These are phyloP conservation scores for Solanum tacnaense DNA, from an alignment of 257 asterid species.

Conservation along the genomic window DNA sequence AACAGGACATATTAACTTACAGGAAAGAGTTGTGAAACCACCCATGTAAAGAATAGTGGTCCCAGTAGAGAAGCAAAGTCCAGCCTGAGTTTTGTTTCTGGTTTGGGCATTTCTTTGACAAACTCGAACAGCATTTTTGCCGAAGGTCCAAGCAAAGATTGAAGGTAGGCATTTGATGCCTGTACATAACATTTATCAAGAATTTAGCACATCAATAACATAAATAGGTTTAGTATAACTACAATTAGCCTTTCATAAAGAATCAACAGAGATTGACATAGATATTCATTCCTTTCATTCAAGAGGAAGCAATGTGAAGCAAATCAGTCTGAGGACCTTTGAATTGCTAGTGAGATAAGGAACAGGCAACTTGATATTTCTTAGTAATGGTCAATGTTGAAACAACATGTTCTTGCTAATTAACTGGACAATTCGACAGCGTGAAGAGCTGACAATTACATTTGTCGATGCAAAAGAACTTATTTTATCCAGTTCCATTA, in stretches of 20 bases:
- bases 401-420: background rate
- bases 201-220: background rate
- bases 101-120: constrained; percentile 93
- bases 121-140: constrained; percentile 61
- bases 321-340: background rate
- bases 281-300: background rate
- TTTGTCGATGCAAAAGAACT: background rate
- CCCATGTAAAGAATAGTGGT: constrained; percentile 88
- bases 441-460: background rate
- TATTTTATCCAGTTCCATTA: background rate
- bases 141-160: constrained; percentile 61
- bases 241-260: background rate
- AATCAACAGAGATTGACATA: background rate
- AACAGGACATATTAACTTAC: constrained; percentile 37
- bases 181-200: constrained; percentile 21
- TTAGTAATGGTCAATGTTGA: background rate
- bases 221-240: background rate
- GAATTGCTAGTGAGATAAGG: background rate
- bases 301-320: background rate
- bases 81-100: constrained; percentile 62
- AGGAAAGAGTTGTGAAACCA: constrained; percentile 67
- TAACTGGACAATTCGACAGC: background rate
- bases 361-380: background rate
- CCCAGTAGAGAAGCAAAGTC: constrained; percentile 93
- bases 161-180: constrained; percentile 91